Base-by-base conservation (phyloP, 805 yeast genomes). In the Suhomyces canberraensis region DNA sequence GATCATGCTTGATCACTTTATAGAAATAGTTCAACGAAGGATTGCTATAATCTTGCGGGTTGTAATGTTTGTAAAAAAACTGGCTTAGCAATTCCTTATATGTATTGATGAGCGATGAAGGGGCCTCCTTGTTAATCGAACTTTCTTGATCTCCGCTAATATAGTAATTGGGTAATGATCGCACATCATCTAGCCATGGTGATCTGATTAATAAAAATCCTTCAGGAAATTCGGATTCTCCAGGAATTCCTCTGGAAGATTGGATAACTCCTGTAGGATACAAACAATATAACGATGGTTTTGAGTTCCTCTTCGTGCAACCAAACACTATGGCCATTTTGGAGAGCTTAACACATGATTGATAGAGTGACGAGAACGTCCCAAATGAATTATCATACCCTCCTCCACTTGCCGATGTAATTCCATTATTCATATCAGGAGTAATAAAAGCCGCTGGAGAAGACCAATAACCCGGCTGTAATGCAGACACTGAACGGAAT, bases 291-390 rank as follows among this genome's bases (percentile, higher is more conserved):
- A 84, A 42, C 3, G 61, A 42, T 0, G 95, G 93, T 22, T 69
- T 53, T 0, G 85, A 56, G 33, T 70, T 70, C 30, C 57, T 61
- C 39, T 80, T 73, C 5, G 70, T 48, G 48, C 79, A 76, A 1
- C 95, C 91, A 79, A 88, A 87, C 3, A 84, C 73, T 6, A 91
- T 60, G 0, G 85, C 93, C 48, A 73, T 78, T 48, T 75, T 74
- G 2, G 69, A 51, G 27, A 71, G 64, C 31, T 69, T 68, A 4
- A 61, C 53, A 59, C 93, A 60, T 3, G 80, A 71, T 39, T 76
- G 78, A 51, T 78, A 85, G 9, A 91, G 58, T 0, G 89, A 73
- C 1, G 85, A 68, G 49, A 89, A 75, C 0, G 91, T 81, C 20
- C 76, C 62, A 17, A 71, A 64, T 1, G 96, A 84, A 17, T 90